Evolutionary conservation across 2,329 filamentous ascomycete genomes (phyloP).

Genomic region (Endocalyx cinctus): DNA sequence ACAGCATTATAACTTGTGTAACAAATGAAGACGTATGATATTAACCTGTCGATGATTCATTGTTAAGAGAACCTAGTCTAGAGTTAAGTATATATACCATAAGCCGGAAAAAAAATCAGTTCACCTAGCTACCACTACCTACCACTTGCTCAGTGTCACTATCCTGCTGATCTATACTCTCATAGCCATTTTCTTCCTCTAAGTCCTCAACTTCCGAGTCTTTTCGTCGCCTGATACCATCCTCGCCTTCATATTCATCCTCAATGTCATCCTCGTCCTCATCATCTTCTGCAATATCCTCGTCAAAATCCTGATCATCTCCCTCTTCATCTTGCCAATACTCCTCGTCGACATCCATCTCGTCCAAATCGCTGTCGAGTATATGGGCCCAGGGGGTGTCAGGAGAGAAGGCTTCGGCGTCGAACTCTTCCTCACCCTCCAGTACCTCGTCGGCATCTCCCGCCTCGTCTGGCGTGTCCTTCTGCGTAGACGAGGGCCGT

Average conservation of each 20-base stretch:
- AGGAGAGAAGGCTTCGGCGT: constrained; percentile 6
- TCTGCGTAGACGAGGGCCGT: no score
- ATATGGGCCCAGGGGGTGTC: constrained; percentile 21
- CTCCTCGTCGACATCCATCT: constrained; percentile 16
- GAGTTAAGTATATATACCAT: no score
- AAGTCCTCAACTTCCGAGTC: constrained; percentile 4
- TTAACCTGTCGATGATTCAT: no score
- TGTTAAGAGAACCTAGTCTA: no score
- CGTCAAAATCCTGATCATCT: constrained; percentile 14
- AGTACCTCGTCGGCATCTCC: constrained; percentile 14
- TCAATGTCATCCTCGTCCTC: no score
- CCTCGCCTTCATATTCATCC: no score
- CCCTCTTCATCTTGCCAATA: constrained; percentile 21
- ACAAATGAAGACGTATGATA: no score
- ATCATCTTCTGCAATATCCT: constrained; percentile 11
- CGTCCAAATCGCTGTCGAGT: constrained; percentile 19
- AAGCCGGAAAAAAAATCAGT: no score
- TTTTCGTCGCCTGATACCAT: constrained; percentile 7
- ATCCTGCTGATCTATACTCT: no score
- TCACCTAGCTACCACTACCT: no score
- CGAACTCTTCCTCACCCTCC: constrained; percentile 17
- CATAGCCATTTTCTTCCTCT: constrained; percentile 3
- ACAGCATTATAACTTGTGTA: no score
- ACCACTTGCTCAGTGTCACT: no score
- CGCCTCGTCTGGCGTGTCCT: constrained; percentile 2